These are phyloP conservation scores for Eutrema heterophyllum DNA, from an alignment of 345 rosid genomes.

Conservation along the genomic window DNA sequence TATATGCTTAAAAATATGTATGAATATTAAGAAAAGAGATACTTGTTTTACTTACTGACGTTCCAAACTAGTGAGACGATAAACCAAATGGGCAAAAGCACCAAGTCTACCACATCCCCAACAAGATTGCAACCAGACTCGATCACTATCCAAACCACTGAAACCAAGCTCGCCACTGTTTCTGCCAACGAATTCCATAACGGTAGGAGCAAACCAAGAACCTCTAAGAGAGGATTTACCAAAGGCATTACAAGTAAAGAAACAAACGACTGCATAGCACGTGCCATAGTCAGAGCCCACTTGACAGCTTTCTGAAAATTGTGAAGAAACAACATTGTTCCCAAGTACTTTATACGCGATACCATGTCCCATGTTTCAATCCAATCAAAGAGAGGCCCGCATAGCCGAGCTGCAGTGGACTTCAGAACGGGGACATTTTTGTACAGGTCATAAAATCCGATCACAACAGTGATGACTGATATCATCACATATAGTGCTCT, in stretches of 20 bases:
- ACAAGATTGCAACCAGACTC: conserved; percentile 44
- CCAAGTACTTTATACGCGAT: conserved; percentile 88
- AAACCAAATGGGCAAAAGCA: conserved; percentile 59
- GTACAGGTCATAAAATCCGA: conserved; percentile 93
- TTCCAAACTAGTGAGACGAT: conserved; percentile 48
- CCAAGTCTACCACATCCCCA: conserved; percentile 45
- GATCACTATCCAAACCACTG: conserved; percentile 43
- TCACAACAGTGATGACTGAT: conserved; percentile 72
- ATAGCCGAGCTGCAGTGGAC: conserved; percentile 77
- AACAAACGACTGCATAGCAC: conserved; percentile 55
- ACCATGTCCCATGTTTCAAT: conserved; percentile 98
- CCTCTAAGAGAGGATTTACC: conserved; percentile 44
- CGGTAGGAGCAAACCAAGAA: conserved; percentile 52
- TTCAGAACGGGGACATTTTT: conserved; percentile 97
- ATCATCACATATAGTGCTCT: conserved; percentile 78
- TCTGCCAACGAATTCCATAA: conserved; percentile 52
- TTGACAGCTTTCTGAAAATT: conserved; percentile 80
- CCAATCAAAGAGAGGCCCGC: conserved; percentile 95
- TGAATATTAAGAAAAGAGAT: background rate
- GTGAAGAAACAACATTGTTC: conserved; percentile 95
- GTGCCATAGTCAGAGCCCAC: conserved; percentile 52
- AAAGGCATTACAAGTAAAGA: conserved; percentile 58
- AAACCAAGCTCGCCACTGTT: conserved; percentile 44
- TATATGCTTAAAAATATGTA: background rate
- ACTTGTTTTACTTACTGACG: conserved; percentile 46